Evolutionary conservation across 1,284 basidiomycete genomes (phyloP), one percentile per base, ranked within the genome.

Genomic region (Moesziomyces aphidis): DNA sequence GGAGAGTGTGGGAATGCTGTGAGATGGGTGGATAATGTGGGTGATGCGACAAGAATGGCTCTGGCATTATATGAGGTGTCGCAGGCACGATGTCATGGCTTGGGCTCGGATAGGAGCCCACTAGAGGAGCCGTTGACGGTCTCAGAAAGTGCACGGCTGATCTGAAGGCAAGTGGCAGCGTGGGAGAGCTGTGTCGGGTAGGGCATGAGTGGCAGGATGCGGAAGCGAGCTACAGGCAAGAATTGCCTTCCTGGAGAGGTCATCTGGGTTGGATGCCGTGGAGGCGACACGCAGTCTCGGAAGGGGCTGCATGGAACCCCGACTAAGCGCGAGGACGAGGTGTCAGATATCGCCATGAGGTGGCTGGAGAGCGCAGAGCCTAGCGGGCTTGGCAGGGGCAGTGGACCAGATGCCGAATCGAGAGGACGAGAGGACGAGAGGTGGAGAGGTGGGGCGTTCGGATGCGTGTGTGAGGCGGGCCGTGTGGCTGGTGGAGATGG

Each of bases 61-160:
- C 21, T 55, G 42, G 24, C n/a, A 36, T 68, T 68, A 68, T 68
- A 68, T 68, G 26, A 28, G 5, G 26, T 28, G 31, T 34, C 31
- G 55, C n/a, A 49, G 47, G 51, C 50, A 28, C 26, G 26, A 28
- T 45, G 66, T 62, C 55, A 59, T 68, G 23, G 39, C 55, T 43
- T 3, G 39, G 6, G 24, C 44, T 52, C 48, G 66, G 44, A 39
- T 52, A 52, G 34, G 22, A 10, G 48, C 24, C 10, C 34, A 24
- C 15, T 50, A 7, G 24, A 26, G 50, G 10, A 34, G 13, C 17
- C 50, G 44, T 44, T 62, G 48, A n/a, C 45, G 48, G 60, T 51
- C 31, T 55, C 59, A 42, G 23, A 66, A 65, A 59, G 31, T 23
- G 52, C 26, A 7, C 26, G 26, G 26, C 26, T 28, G 26, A 28